Evolutionary conservation across 257 asterid species (phyloP), one percentile per base, ranked within the genome.

Genomic region (Ballota nigra): DNA sequence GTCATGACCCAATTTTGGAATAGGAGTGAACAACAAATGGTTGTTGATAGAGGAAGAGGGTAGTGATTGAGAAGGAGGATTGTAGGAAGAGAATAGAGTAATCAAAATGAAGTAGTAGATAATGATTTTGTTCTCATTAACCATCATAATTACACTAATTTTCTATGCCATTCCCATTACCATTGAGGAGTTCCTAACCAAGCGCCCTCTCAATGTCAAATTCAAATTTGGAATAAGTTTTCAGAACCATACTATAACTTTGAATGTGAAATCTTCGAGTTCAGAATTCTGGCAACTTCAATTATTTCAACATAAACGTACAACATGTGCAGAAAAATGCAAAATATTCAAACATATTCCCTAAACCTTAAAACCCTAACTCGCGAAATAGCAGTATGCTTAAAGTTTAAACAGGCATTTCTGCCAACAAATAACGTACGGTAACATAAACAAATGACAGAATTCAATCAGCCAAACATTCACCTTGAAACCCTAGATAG

Each of bases 291-390:
- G 38, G 65, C 43, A 41, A 23, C 20, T 36, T 66, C 45, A 43
- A 61, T 66, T 13, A 64, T 31, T 19, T 63, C 36, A 57, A 52
- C 41, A 57, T 38, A 45, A 64, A 13, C 33, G 56, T 47, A 29
- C 4, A 10, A 24, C 5, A 10, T 10, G 31, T 45, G 7, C 38
- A 29, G 11, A 33, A 24, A 43, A 19, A 11, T 15, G 26, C 24
- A 29, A 4, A 41, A 0, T 38, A 22, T 8, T 51, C 22, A 53
- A 23, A 56, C 10, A 31, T 23, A 66, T 12, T 43, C 40, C 45
- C 56, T 40, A 49, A 77, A 77, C 78, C 83, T 77, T 61, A 51
- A 76, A n/a, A 58, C 72, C 75, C 70, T 59, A 52, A 36, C 36
- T 63, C 38, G 20, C 18, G 15, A 66, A 61, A 53, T 1, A 34